Evolutionary conservation across 2,329 filamentous ascomycete genomes (phyloP), one percentile per base, ranked within the genome.

Genomic region (Capronia epimyces): DNA sequence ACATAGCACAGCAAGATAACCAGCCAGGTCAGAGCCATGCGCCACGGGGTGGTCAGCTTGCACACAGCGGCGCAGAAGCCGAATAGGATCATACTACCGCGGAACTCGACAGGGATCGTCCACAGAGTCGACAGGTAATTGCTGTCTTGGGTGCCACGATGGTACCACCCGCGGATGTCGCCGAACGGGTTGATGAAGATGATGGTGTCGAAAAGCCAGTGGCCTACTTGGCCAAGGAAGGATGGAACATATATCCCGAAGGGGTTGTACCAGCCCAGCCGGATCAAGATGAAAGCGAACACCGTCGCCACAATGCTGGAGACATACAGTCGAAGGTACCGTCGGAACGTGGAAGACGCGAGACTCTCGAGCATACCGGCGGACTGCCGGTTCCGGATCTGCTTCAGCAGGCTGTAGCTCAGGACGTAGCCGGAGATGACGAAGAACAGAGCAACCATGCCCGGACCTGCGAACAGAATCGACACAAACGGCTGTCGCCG

Each of bases 351-450:
- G 5, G 47, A 44, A 2, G 47, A 50, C 25, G 43, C 44, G 10
- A 52, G 20, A 12, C 36, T 22, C n/a, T 47, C 25, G 6, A 42
- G 27, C 15, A 36, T 22, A 13, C 21, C 18, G 18, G 10, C n/a
- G 8, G 36, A 24, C 13, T 34, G 21, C 5, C 37, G 21, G 12
- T 7, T 40, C 6, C 51, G 50, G 43, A 54, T 52, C 21, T 77
- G 64, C 8, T 64, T 65, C 46, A 80, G 54, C 0, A 77, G 71
- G 56, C 76, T 77, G n/a, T 72, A 63, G 2, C 77, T 73, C 8
- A 81, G 66, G 4, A 77, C 78, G 55, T 80, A 81, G 53, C 78
- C 78, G 0, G 78, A 81, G 47, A 81, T 74, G 60, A 81, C 72
- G 63, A 78, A 80, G 61, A 81, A 81, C 9, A 71, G 34, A 7